Evolutionary conservation across 164 flowering plant genomes (phyloP), one percentile per base, ranked within the genome.

Genomic region (Liquidambar formosana): DNA sequence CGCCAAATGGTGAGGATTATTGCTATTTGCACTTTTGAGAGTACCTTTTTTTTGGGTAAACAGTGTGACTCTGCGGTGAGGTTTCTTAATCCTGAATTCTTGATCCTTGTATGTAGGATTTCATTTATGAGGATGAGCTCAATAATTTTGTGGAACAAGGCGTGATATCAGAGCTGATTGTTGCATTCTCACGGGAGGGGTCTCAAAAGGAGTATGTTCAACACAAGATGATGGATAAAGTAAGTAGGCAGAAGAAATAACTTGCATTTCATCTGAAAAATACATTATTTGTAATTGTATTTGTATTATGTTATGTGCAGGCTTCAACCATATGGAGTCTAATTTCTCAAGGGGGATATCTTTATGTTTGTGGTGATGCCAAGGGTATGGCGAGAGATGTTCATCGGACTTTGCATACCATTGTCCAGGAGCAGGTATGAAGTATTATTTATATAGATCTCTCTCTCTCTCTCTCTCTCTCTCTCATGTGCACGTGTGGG

Each of bases 371-470:
- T 77, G 98, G 98, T 73, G 98, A 94, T 83, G 98, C 98, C 33
- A 94, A 94, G 79, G 96, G 97, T 23, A 94, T 94, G 98, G 98
- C 98, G 18, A 83, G 85, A 74, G 97, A 94, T 79, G 98, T 92
- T 57, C 98, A 94, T 63, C 90, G 94, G 22, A 82, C 90, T 28
- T 68, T 94, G 72, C 97, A 94, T 75, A 82, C 85, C 64, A 86
- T 94, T 33, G 86, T 84, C 58, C 93, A 89, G 63, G 89, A 87
- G 73, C 93, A 91, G 94, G 97, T 89, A 75, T 38, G 23, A 27
- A 44, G 12, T 14, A 21, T 53, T 25, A 46, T 28, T 43, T 45
- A 12, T 9, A n/a, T 10, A 18, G 43, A 22, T 21, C 56, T n/a
- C 58, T 8, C 44, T 45, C n/a, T 48, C 43, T 64, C 57, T 64